These are phyloP conservation scores for Epicoccum sorghinum DNA, from an alignment of 2,329 filamentous ascomycete species.

Conservation along the genomic window DNA sequence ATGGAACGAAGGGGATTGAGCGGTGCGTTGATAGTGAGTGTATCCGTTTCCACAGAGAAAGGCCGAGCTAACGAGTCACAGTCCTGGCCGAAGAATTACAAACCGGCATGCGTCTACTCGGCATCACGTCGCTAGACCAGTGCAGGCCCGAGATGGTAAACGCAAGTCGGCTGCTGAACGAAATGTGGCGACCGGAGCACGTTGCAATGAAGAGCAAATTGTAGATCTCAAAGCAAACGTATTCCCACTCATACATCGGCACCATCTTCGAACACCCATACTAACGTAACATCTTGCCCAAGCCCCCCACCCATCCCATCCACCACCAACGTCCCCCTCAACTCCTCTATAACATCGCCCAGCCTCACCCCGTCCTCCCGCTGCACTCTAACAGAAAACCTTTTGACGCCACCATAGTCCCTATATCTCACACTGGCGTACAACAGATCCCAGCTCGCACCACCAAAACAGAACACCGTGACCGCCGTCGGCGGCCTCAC, in stretches of 20 bases:
- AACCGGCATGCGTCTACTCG: slow-evolving; percentile 70
- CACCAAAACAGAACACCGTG: slow-evolving; percentile 1
- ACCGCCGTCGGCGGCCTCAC: neutral
- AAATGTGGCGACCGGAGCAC: slow-evolving; percentile 43
- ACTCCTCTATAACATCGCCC: slow-evolving; percentile 18
- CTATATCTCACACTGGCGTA: slow-evolving; percentile 2
- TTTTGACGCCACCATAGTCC: neutral
- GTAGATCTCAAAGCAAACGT: slow-evolving; percentile 9
- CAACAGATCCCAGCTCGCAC: slow-evolving; percentile 1
- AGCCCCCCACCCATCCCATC: neutral
- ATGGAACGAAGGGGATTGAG: slow-evolving; percentile 46
- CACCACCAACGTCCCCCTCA: slow-evolving; percentile 1
- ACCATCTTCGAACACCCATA: slow-evolving; percentile 9
- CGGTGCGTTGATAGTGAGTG: slow-evolving; percentile 46
- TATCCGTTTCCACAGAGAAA: neutral
- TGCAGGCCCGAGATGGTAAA: slow-evolving; percentile 68
- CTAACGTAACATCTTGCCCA: slow-evolving; percentile 14
- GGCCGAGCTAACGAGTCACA: slow-evolving; percentile 19
- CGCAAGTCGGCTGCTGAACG: slow-evolving; percentile 40
- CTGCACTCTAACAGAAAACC: slow-evolving; percentile 15
- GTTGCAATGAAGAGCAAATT: slow-evolving; percentile 31
- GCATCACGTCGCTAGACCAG: slow-evolving; percentile 65
- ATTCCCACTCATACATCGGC: neutral
- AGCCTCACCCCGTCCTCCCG: slow-evolving; percentile 17
- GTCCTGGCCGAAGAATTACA: slow-evolving; percentile 64